Evolutionary conservation across 805 yeast species (phyloP).

Genomic region (Metschnikowia continentalis): DNA sequence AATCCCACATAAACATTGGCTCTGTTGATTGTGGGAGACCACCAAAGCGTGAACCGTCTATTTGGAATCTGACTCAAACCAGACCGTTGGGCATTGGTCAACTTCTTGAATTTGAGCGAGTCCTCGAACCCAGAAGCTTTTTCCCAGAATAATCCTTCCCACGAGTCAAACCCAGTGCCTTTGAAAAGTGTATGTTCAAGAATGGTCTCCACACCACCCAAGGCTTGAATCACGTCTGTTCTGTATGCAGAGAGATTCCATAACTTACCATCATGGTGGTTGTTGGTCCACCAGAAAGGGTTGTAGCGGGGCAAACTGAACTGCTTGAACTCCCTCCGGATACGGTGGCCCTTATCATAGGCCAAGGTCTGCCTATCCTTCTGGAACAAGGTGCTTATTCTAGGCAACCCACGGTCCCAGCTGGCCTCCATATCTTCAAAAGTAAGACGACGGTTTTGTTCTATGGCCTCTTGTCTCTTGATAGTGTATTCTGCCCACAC

Average conservation of each 20-base stretch:
- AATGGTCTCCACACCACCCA: conserved; percentile 96
- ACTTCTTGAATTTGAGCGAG: conserved; percentile 86
- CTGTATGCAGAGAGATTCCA: conserved; percentile 94
- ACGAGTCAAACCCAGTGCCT: conserved; percentile 95
- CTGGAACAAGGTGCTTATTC: conserved; percentile 92
- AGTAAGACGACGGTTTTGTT: conserved; percentile 79
- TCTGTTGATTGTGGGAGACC: conserved; percentile 98
- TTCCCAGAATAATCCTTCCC: conserved; percentile 99
- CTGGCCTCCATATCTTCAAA: conserved; percentile 90
- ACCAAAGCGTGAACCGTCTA: conserved; percentile 95
- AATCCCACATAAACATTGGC: conserved; percentile 98
- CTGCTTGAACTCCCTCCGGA: conserved; percentile 73
- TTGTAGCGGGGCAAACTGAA: conserved; percentile 67
- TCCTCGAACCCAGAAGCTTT: conserved; percentile 97
- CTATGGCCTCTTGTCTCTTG: conserved; percentile 80
- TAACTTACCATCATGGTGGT: conserved; percentile 89
- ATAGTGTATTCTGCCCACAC: conserved; percentile 98
- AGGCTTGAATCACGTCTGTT: conserved; percentile 92
- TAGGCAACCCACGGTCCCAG: conserved; percentile 97
- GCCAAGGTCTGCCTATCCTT: conserved; percentile 93
- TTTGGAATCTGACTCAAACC: conserved; percentile 98
- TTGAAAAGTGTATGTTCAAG: conserved; percentile 91
- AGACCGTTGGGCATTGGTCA: conserved; percentile 95
- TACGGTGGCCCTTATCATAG: conserved; percentile 88
- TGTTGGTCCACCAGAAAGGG: conserved; percentile 96